Conservation (phyloP, 768 basidiomycete species). For the Suillus plorans region DNA sequence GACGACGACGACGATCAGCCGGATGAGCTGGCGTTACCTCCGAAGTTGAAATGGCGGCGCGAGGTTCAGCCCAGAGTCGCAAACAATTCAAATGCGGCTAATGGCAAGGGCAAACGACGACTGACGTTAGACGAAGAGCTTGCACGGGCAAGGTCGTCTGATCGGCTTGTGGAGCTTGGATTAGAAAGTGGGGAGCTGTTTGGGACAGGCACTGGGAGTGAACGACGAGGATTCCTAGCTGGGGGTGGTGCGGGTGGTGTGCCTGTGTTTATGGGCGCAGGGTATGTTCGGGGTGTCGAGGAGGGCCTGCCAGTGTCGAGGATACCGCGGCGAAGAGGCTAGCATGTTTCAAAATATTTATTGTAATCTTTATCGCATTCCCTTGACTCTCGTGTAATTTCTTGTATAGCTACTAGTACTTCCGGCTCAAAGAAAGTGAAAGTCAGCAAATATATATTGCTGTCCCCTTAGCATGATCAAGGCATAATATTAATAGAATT, state of each 20-base stretch:
- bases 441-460: no score
- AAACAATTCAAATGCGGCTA: neutral
- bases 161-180: conserved; percentile 38
- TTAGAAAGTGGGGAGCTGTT: conserved; percentile 42
- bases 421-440: no score
- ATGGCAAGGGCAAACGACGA: conserved; percentile 33
- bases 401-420: neutral
- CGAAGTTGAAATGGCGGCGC: conserved; percentile 13
- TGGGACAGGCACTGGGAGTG: conserved; percentile 56
- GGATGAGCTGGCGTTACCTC: conserved; percentile 34
- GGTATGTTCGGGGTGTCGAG: conserved; percentile 59
- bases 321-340: conserved; percentile 25
- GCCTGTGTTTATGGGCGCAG: conserved; percentile 71
- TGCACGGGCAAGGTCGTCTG: conserved; percentile 38
- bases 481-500: neutral
- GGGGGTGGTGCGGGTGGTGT: conserved; percentile 72
- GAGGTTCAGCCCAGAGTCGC: neutral
- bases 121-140: conserved; percentile 72
- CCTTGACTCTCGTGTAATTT: neutral
- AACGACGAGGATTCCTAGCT: conserved; percentile 61
- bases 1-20: conserved; percentile 27
- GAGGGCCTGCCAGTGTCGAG: conserved; percentile 19
- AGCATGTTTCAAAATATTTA: neutral
- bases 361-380: neutral
- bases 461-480: neutral